phyloP scores from a whole-genome alignment of 768 basidiomycete species.

The Boletus reticuloceps region DNA sequence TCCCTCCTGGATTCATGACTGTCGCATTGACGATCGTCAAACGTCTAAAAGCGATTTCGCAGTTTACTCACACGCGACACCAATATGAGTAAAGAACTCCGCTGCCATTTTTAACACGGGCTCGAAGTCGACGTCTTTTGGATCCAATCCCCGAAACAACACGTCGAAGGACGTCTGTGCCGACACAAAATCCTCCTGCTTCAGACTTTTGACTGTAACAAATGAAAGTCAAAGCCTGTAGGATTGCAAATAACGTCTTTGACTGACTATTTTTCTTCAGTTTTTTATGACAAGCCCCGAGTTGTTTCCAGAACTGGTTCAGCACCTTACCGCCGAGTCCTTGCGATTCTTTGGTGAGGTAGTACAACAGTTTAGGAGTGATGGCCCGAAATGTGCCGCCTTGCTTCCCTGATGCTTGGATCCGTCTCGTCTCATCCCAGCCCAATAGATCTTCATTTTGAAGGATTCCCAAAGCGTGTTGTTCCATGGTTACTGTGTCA shows the following conservation, averaged over 20 bases:
- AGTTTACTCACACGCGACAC: not conserved
- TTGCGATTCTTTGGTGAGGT: not conserved
- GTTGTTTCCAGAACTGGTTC: not conserved
- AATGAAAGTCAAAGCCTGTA: not conserved
- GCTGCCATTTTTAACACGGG: not conserved
- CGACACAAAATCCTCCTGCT: not conserved
- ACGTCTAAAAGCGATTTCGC: not conserved
- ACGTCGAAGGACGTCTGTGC: not conserved
- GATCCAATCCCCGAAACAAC: not conserved
- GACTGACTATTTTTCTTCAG: not conserved
- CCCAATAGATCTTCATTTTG: not conserved
- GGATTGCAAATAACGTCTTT: not conserved
- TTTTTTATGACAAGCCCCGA: not conserved
- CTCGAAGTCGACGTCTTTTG: not conserved
- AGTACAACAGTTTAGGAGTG: not conserved
- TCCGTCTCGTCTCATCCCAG: not conserved
- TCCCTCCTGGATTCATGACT: conserved; percentile 1
- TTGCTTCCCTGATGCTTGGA: not conserved
- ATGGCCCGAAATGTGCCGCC: not conserved
- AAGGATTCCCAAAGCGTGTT: conserved; percentile 1
- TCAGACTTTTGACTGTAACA: conserved; percentile 1
- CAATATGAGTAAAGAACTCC: not conserved
- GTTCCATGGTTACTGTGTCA: not conserved
- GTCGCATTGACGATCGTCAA: not conserved
- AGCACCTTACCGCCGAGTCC: not conserved